Percentiles rank a stretch among this genome's conserved stretches.
Conservation (phyloP, 1,284 basidiomycete species). For the Tranzscheliella williamsii region DNA sequence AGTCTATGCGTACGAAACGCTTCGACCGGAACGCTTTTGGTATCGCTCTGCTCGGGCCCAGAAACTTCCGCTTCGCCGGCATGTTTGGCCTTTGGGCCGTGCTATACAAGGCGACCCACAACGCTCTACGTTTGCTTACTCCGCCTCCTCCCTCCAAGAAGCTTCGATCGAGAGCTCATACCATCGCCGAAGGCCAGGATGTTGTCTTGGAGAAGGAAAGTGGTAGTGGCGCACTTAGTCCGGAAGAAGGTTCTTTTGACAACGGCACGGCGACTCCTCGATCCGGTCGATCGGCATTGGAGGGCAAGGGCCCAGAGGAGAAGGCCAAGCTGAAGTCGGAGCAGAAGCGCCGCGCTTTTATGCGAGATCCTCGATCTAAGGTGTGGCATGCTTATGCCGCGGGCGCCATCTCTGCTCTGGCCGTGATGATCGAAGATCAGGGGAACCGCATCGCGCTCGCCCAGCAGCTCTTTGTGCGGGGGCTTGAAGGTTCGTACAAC, state of each 20-base stretch:
- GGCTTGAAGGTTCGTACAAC: constrained; percentile 82
- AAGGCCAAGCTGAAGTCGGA: constrained; percentile 37
- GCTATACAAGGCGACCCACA: constrained; percentile 57
- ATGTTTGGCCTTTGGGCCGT: constrained; percentile 55
- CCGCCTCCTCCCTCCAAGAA: constrained; percentile 25
- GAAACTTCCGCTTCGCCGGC: constrained; percentile 53
- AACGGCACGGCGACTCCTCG: constrained; percentile 44
- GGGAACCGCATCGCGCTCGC: constrained; percentile 74
- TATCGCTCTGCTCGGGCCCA: constrained; percentile 39
- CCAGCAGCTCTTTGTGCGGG: constrained; percentile 84
- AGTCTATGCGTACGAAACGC: constrained; percentile 42
- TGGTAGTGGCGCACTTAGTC: constrained; percentile 5
- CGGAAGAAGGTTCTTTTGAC: constrained; percentile 7
- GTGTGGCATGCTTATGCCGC: constrained; percentile 88
- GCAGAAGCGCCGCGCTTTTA: constrained; percentile 50
- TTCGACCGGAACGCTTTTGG: constrained; percentile 30
- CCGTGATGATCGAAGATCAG: constrained; percentile 79
- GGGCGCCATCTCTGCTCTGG: constrained; percentile 78
- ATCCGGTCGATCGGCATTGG: constrained; percentile 34
- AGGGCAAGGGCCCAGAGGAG: constrained; percentile 41
- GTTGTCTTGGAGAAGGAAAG: constrained; percentile 4
- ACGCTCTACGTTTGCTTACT: constrained; percentile 54
- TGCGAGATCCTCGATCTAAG: constrained; percentile 57
- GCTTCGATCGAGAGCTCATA: constrained; percentile 8
- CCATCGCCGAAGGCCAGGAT: background rate